Evolutionary conservation across 805 yeast genomes (phyloP).

Genomic region (Yarrowia keelungensis): DNA sequence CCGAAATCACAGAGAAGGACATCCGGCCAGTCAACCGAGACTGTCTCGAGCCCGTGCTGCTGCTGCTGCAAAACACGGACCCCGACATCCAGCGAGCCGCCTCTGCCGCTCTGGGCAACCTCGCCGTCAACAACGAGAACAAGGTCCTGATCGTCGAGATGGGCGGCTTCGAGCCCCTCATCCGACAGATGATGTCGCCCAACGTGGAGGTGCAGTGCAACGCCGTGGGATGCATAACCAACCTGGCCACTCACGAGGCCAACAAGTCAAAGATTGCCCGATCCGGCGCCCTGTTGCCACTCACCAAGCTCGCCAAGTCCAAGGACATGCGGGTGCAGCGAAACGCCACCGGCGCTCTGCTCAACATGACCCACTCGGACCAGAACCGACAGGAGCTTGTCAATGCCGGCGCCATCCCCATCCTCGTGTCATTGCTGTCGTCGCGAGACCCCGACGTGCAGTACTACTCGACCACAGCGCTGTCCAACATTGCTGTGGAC

Average conservation of each 20-base stretch:
- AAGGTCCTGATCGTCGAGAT: slow-evolving; percentile 92
- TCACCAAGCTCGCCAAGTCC: slow-evolving; percentile 92
- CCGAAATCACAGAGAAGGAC: slow-evolving; percentile 96
- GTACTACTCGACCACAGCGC: slow-evolving; percentile 96
- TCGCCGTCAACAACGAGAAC: slow-evolving; percentile 96
- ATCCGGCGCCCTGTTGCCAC: slow-evolving; percentile 92
- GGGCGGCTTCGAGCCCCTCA: slow-evolving; percentile 97
- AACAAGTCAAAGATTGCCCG: slow-evolving; percentile 95
- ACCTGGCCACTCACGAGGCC: slow-evolving; percentile 96
- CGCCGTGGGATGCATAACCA: slow-evolving; percentile 98
- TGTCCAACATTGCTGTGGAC: slow-evolving; percentile 97
- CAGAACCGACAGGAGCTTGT: slow-evolving; percentile 97
- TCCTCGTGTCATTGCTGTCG: slow-evolving; percentile 82
- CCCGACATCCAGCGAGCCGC: slow-evolving; percentile 98
- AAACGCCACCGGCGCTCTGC: slow-evolving; percentile 96
- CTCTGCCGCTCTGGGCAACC: slow-evolving; percentile 97
- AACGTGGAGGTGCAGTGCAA: slow-evolving; percentile 98
- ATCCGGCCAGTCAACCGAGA: slow-evolving; percentile 89
- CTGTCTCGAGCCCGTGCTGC: slow-evolving; percentile 91
- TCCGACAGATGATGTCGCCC: slow-evolving; percentile 95
- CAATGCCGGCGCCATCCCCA: slow-evolving; percentile 98
- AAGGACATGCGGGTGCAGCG: slow-evolving; percentile 96
- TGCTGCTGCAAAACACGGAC: slow-evolving; percentile 83
- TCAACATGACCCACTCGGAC: slow-evolving; percentile 97
- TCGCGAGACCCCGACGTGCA: slow-evolving; percentile 95